Percentiles rank a stretch among this genome's conserved stretches.
Conservation (phyloP, 140 eudicot genomes). For the Stevia rebaudiana region DNA sequence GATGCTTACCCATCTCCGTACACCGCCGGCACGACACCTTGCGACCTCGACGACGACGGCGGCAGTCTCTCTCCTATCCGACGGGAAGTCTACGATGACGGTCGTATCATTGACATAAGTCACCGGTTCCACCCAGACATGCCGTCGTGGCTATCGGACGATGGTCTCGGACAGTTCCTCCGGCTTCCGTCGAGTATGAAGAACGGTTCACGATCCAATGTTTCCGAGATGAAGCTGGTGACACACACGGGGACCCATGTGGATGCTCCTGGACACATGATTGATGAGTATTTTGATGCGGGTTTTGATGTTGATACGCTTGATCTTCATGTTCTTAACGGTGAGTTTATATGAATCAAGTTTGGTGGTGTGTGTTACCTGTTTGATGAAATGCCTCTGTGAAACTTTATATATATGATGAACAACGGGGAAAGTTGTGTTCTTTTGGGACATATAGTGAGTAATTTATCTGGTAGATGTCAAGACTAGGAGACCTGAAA, state of each 20-base stretch:
- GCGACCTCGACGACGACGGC: conserved; percentile 18
- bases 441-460: not conserved
- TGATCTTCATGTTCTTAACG: conserved; percentile 44
- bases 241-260: conserved; percentile 89
- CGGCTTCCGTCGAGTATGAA: conserved; percentile 57
- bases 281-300: conserved; percentile 71
- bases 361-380: not conserved
- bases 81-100: conserved; percentile 60
- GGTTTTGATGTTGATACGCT: conserved; percentile 49
- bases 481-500: too few relatives aligned
- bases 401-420: not conserved
- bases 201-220: conserved; percentile 73
- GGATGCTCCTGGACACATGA: conserved; percentile 82
- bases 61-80: conserved; percentile 34
- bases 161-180: conserved; percentile 70
- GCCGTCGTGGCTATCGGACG: conserved; percentile 63
- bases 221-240: conserved; percentile 73
- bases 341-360: conserved; percentile 13
- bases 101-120: conserved; percentile 59
- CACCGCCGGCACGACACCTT: conserved; percentile 27
- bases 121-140: conserved; percentile 51
- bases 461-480: not conserved
- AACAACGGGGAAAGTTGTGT: not conserved
- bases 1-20: conserved; percentile 50
- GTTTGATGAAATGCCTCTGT: conserved; percentile 12